Base-by-base conservation (phyloP, 257 asterid genomes). In the Jacaranda mimosifolia region DNA sequence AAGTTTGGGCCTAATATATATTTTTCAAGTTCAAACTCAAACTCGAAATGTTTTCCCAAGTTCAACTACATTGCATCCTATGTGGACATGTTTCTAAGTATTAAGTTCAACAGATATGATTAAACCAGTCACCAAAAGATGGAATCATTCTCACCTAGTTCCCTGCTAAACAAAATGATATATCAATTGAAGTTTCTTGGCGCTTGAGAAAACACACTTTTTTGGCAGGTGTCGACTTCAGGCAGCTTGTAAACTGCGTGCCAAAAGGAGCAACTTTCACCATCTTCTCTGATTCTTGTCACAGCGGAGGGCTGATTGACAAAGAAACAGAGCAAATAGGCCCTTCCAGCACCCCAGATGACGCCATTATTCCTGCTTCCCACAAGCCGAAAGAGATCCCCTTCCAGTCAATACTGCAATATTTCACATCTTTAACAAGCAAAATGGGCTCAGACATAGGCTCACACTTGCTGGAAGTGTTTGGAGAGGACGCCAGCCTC, bases 231-330 rank as follows among this genome's bases (percentile, higher is more conserved):
- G 78, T 81, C 69, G 98, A 91, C 85, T 89, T 94, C 75, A 84
- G 98, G 69, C 78, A 90, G 79, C 84, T 92, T 6, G 98, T 92
- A 45, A 94, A 94, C 35, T 87, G 87, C 7, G 77, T 94, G 18
- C 97, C 97, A 0, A 68, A 81, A 81, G 94, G 95, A 39, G 95
- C 92, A 43, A 86, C 87, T 11, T 92, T 94, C 90, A 92, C 97
- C 17, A 87, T 94, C 76, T 85, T 94, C 70, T 94, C 97, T 0
- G 98, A 94, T 75, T 94, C 97, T 46, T 94, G 98, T 79, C 97
- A 91, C 76, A 91, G 97, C 4, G 97, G 98, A 53, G 98, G 98
- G 1, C 94, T 94, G 6, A 94, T 94, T 7, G 97, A 94, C 92
- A 90, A 94, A 80, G 97, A 94, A 73, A 90, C 89, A 7, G 96